These are phyloP conservation scores for Ophiostoma sp. DNA, from an alignment of 2,329 filamentous ascomycete genomes.

Conservation along the genomic window DNA sequence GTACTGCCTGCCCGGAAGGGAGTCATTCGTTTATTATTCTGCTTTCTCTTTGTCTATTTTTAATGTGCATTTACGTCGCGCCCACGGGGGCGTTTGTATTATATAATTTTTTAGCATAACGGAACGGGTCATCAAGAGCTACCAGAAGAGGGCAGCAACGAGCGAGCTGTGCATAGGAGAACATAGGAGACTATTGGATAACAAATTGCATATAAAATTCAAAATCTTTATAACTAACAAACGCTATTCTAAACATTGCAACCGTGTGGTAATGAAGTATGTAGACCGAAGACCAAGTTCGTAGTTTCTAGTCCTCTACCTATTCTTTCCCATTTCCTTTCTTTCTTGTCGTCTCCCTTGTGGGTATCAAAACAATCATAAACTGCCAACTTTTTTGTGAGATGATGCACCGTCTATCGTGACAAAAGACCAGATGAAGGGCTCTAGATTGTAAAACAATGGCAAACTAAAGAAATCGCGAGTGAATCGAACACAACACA, in stretches of 20 bases:
- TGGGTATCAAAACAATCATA: constrained; percentile 25
- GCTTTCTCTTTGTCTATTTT: constrained; percentile 10
- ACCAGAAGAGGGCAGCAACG: neutral
- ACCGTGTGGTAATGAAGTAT: neutral
- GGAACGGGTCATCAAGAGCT: neutral
- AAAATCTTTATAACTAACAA: neutral
- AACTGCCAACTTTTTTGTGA: neutral
- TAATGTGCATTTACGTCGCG: constrained; percentile 3
- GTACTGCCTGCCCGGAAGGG: neutral
- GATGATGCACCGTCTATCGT: neutral
- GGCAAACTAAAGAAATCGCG: neutral
- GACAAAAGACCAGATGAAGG: neutral
- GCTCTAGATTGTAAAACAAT: neutral
- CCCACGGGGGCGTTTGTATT: constrained; percentile 5
- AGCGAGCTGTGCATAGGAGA: neutral
- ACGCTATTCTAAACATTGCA: neutral
- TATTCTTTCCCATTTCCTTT: neutral
- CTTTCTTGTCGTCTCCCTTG: neutral
- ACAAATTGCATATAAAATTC: neutral
- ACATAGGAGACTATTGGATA: neutral
- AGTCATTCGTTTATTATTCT: constrained; percentile 7
- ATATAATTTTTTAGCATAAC: constrained; percentile 17
- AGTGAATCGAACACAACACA: constrained; percentile 1
- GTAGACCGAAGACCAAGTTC: neutral
- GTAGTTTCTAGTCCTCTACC: neutral